Evolutionary conservation across 2,329 filamentous ascomycete species (phyloP), one percentile per base, ranked within the genome.

Genomic region (Neofusicoccum kwambonambiense): DNA sequence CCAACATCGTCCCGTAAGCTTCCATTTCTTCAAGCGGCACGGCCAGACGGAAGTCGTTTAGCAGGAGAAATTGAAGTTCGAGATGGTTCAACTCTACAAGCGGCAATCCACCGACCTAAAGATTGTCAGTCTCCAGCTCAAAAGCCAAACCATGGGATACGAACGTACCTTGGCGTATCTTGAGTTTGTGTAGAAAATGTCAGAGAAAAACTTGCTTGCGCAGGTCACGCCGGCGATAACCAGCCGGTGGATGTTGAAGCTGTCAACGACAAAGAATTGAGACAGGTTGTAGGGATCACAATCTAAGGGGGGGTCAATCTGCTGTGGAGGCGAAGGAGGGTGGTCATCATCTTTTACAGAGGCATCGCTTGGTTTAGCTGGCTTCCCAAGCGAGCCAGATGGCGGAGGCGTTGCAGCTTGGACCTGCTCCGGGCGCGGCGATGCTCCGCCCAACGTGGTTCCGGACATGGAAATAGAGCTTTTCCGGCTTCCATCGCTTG

Each of bases 111-210:
- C 95, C 95, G 73, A 99, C 95, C 94, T 99, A 68, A 35, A 56
- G 15, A 27, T 35, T 37, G 66, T 73, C 68, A 73, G 67, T 9
- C 45, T 19, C 6, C 17, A 31, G 27, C 6, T 19, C 13, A 35
- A 39, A 65, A 6, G 17, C 13, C 15, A 12, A 13, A 22, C 2
- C 44, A 22, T 12, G 45, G 42, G 6, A 12, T 2, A 4, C 51
- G 39, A 15, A 80, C 83, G 68, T 84, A 97, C 95, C 90, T 98
- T 99, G 66, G 95, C 95, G 77, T 99, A 99, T 88, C 95, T 87
- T 64, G 95, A 98, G 78, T 99, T 99, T 9, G 95, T 99, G 76
- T 98, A 99, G 73, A 99, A 99, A 45, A 98, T 94, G 79, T 99
- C 88, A 4, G 94, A 98, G 79, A 99, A 99, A 84, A 98, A 99